Conservation (phyloP, 352 stramenopile species). For the Phytopythium litorale region DNA sequence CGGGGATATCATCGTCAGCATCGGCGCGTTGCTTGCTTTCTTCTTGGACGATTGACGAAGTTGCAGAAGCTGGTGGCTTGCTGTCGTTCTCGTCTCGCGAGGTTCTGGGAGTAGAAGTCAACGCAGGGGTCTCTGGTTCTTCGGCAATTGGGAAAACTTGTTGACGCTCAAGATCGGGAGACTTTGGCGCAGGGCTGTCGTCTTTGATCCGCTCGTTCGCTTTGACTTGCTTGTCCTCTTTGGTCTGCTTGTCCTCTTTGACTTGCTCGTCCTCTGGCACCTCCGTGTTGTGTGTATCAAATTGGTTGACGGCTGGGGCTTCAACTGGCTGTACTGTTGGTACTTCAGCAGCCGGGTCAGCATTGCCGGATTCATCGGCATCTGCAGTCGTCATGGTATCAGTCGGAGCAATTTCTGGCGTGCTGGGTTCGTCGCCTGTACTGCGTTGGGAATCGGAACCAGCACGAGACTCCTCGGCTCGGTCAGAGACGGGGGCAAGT, state of each 20-base stretch:
- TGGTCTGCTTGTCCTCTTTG: neutral
- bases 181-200: neutral
- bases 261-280: neutral
- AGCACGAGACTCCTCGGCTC: neutral
- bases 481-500: neutral
- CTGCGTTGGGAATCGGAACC: neutral
- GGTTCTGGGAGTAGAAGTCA: neutral
- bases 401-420: neutral
- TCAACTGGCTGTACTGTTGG: neutral
- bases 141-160: neutral
- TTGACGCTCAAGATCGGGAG: neutral
- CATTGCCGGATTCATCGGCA: neutral
- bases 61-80: too few species aligned
- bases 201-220: neutral
- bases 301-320: neutral
- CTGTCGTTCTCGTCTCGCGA: neutral
- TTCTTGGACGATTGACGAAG: neutral
- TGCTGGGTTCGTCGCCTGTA: neutral
- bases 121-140: neutral
- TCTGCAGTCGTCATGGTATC: neutral
- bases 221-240: neutral
- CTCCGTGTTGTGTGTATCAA: neutral
- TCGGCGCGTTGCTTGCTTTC: neutral
- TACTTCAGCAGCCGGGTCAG: neutral
- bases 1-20: slow-evolving; percentile 11